A percentile compares a stretch with the other conserved stretches of the same genome.
phyloP scores from a whole-genome alignment of 1,284 basidiomycete genomes.

The Wallemia mellicola region DNA sequence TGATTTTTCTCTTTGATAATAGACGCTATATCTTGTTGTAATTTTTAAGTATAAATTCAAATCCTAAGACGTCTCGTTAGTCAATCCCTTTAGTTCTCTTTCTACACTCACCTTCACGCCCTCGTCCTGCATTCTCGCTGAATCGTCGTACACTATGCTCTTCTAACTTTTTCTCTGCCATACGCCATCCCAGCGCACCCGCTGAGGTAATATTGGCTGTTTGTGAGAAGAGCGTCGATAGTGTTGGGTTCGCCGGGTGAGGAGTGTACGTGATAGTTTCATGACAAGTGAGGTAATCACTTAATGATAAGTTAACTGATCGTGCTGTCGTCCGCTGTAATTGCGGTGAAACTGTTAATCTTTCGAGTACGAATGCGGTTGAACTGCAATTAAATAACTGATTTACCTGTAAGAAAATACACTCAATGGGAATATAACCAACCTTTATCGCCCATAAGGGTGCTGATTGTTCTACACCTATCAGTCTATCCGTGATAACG shows the following conservation, averaged over 20 bases:
- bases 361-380: neutral
- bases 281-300: neutral
- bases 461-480: conserved; percentile 3
- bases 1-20: neutral
- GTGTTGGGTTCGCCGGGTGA: neutral
- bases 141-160: conserved; percentile 1
- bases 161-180: neutral
- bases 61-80: neutral
- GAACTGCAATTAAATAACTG: neutral
- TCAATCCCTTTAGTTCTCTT: neutral
- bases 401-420: too few relatives aligned
- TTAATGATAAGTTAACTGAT: neutral
- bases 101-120: neutral
- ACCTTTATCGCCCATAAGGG: conserved; percentile 5
- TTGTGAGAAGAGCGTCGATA: neutral
- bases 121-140: conserved; percentile 1
- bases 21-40: neutral
- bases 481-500: conserved; percentile 5
- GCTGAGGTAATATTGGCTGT: neutral
- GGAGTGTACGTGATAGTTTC: conserved; percentile 1
- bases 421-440: neutral
- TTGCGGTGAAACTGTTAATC: neutral
- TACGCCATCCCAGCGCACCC: neutral
- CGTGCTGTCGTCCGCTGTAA: neutral
- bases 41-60: neutral